Evolutionary conservation across 805 yeast genomes (phyloP), one percentile per base, ranked within the genome.

Genomic region (Wickerhamomyces mucosus): DNA sequence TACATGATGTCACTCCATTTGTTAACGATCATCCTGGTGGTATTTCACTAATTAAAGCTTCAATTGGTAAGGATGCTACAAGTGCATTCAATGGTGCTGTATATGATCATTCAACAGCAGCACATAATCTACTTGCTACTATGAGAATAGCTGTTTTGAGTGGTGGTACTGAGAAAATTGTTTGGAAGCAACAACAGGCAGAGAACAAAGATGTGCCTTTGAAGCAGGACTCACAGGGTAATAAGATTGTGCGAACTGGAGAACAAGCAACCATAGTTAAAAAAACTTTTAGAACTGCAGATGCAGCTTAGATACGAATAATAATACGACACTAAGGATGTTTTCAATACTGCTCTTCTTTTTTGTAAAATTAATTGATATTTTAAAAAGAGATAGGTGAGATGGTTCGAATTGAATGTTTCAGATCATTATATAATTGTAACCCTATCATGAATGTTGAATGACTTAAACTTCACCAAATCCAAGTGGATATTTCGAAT

Each of bases 11-110:
- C 10, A 78, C 95, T 5, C 94, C 92, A 18, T 88, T 88, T 54
- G 76, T 86, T 53, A 77, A 78, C 45, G 84, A 83, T 48, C 97
- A 88, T 56, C 97, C 97, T 2, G 97, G 97, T 42, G 97, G 97
- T 2, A 56, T 75, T 20, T 78, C 88, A 5, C 66, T 88, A 31
- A 73, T 88, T 34, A 65, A 64, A 41, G 76, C 92, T 0, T 82
- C 94, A 2, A 77, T 83, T 36, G 96, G 96, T 10, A 83, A 81
- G 54, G 96, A 88, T 54, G 96, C 95, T 7, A 86, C 96, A 3
- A 76, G 81, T 31, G 96, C 94, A 3, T 88, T 88, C 56, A 85
- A 79, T 53, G 96, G 97, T 15, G 96, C 95, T 3, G 96, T 88
- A 10, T 88, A 88, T 58, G 73, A 75, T 34, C 97, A 88, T 55